Percentiles rank a stretch among this genome's conserved stretches.
phyloP scores from a whole-genome alignment of 768 basidiomycete species.

The Podaxis sp. region DNA sequence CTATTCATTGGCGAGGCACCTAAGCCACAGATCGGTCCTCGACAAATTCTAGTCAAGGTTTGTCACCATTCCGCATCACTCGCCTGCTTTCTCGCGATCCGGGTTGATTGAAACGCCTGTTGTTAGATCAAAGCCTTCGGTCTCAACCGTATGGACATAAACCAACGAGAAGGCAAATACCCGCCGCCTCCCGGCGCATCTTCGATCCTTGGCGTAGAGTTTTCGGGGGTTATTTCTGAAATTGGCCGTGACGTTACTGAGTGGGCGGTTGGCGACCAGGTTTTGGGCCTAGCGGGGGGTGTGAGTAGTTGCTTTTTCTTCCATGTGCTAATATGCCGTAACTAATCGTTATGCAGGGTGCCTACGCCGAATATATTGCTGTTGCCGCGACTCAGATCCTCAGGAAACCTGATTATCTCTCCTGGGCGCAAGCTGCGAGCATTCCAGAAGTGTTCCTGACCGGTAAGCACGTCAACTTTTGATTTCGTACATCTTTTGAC shows the following conservation, averaged over 20 bases:
- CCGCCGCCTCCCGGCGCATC: constrained; percentile 77
- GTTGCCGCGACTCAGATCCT: constrained; percentile 66
- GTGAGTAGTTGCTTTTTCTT: constrained; percentile 44
- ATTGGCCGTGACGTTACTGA: constrained; percentile 49
- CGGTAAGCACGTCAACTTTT: constrained; percentile 42
- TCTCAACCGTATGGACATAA: constrained; percentile 86
- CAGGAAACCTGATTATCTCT: constrained; percentile 70
- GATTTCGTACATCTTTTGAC: constrained; percentile 1
- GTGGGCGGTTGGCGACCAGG: constrained; percentile 69
- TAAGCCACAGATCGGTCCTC: constrained; percentile 55
- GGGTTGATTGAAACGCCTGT: constrained; percentile 6
- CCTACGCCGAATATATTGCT: constrained; percentile 86
- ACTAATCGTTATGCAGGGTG: constrained; percentile 54
- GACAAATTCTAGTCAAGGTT: constrained; percentile 82
- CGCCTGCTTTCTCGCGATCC: background rate
- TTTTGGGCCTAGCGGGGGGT: constrained; percentile 77
- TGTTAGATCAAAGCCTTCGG: constrained; percentile 77
- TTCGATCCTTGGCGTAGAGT: constrained; percentile 83
- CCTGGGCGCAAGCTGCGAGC: constrained; percentile 83
- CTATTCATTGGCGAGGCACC: constrained; percentile 74
- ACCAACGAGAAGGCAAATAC: constrained; percentile 72
- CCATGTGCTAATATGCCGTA: background rate
- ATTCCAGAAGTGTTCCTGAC: constrained; percentile 90
- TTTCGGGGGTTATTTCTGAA: constrained; percentile 64
- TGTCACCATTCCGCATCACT: constrained; percentile 15